Evolutionary conservation across 2,329 filamentous ascomycete species (phyloP), one percentile per base, ranked within the genome.

Genomic region (Ophiostoma triangulosporum): DNA sequence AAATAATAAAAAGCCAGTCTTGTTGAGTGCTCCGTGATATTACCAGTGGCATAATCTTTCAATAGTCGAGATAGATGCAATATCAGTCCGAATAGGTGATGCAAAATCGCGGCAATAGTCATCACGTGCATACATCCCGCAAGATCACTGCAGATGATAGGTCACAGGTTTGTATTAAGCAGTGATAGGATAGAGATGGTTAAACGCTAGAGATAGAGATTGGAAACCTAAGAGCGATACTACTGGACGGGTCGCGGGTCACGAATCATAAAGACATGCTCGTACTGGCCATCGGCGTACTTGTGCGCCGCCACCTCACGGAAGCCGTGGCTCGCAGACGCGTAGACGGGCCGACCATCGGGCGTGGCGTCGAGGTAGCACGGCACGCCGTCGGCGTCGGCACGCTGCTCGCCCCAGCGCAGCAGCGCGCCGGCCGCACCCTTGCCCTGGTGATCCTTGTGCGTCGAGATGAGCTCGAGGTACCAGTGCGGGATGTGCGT

Each of bases 281-380:
- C 53, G 15, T 65, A 66, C 3, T 38, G 55, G 1, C 61, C 63
- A 7, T 64, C 63, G n/a, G 70, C 64, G 46, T 74, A 62, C 27
- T 48, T 48, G 14, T 70, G 50, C 43, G 65, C 62, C 2, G 68
- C 69, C 15, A 72, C 56, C 7, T 65, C 61, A 52, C 61, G 60
- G 57, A 75, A 80, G 3, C 75, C 76, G 59, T 71, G 66, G 57
- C 67, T 71, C 4, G 45, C n/a, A 12, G 51, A 51, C 55, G 67
- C 61, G 63, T 80, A 80, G 17, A 77, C 52, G 0, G 64, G 66
- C 54, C 65, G 69, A 2, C 73, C 76, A 15, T 67, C 68, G 0
- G 67, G 68, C 46, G 75, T 76, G 8, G 74, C 72, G 55, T 78
- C 74, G 1, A 80, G 62, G 61, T 73, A 80, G 9, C 69, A 67